Evolutionary conservation across 1,139 yeast species (phyloP), one percentile per base, ranked within the genome.

Genomic region (Zygosaccharomyces sapae): DNA sequence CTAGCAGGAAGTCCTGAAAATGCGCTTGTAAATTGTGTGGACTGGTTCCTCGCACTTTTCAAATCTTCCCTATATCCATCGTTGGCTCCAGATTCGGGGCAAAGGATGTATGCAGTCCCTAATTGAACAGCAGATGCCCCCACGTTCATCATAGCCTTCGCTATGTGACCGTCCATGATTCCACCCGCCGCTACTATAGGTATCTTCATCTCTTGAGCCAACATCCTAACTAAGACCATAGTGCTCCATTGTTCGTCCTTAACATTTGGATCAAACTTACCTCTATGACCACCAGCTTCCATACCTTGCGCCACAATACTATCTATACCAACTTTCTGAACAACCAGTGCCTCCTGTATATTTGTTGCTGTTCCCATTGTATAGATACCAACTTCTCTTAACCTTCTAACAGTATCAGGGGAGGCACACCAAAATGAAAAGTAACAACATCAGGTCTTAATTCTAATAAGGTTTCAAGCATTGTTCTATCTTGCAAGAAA

Each of bases 281-380:
- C 81, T 33, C 81, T 58, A 55, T 77, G 81, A 0, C 81, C 81
- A 36, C 81, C 81, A 2, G 81, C 81, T 56, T 76, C 80, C 57
- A 67, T 71, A 0, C 81, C 80, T 59, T 77, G 81, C 31, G 71
- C 62, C 2, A 74, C 62, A 4, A 76, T 59, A 3, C 76, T 80
- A 54, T 74, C 75, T 7, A 69, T 66, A 0, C 66, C 68, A 9
- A 31, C 9, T 0, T 52, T 38, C 0, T 59, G 59, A 3, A 62
- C 20, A 5, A 67, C 55, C n/a, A 55, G 41, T 0, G 73, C 75
- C 55, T 77, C 81, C 2, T 56, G 54, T 0, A 71, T 54, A 3
- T 72, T 71, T 0, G 80, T 76, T 0, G 71, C 75, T 5, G 72
- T 58, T 1, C 68, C 73, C 54, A 74, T 70, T 1, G 76, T 69